A percentile compares a stretch with the other conserved stretches of the same genome.
phyloP scores from a whole-genome alignment of 129 eudicot genomes.

The Tagetes patula region DNA sequence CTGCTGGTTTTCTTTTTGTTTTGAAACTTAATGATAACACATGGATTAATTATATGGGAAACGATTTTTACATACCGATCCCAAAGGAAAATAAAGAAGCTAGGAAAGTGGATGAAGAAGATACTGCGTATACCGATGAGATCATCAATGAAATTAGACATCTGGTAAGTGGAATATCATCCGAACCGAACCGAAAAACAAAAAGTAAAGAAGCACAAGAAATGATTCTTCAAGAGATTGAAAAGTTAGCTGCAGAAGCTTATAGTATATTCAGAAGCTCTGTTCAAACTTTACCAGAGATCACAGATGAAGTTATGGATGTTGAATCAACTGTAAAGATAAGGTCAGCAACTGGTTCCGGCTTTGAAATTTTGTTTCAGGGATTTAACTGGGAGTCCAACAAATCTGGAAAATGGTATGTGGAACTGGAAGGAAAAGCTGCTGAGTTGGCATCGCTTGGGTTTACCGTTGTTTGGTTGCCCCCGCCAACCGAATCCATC shows the following conservation, averaged over 20 bases:
- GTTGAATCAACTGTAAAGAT: constrained; percentile 39
- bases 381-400: constrained; percentile 99
- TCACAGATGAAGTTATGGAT: constrained; percentile 42
- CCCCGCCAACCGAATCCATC: constrained; percentile 97
- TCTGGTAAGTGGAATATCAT: constrained; percentile 76
- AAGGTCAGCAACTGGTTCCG: constrained; percentile 86
- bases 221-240: constrained; percentile 84
- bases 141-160: constrained; percentile 81
- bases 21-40: constrained; percentile 65
- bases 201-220: constrained; percentile 75
- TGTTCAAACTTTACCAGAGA: constrained; percentile 42
- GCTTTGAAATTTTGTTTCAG: constrained; percentile 78
- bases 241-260: constrained; percentile 97
- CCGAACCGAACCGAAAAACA: constrained; percentile 53
- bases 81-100: constrained; percentile 35
- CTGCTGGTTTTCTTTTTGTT: constrained; percentile 70
- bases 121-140: constrained; percentile 54
- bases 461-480: constrained; percentile 83
- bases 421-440: constrained; percentile 67
- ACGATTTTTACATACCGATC: constrained; percentile 70
- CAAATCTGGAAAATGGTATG: constrained; percentile 85
- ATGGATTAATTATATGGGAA: constrained; percentile 75
- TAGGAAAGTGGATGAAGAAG: constrained; percentile 24
- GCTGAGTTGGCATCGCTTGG: constrained; percentile 75
- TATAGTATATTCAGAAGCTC: constrained; percentile 82